A percentile compares a stretch with the other conserved stretches of the same genome.
Conservation (phyloP, 2,329 filamentous ascomycete species). For the Colletotrichum somersetense region DNA sequence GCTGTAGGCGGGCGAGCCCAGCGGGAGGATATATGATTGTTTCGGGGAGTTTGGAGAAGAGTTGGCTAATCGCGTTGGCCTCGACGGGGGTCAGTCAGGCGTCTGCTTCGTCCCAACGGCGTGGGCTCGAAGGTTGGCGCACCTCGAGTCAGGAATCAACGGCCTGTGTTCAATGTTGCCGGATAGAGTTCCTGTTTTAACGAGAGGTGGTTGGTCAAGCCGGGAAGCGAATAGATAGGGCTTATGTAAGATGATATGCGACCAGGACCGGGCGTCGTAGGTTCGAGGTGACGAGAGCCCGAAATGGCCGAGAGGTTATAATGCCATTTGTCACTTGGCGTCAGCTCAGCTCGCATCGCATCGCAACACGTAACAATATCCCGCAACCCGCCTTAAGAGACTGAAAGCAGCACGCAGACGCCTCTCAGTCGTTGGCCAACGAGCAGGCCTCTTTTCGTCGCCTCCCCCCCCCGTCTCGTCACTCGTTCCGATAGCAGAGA, state of each 20-base stretch:
- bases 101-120: too few relatives aligned
- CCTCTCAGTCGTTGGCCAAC: neutral
- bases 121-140: neutral
- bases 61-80: too few relatives aligned
- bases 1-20: too few relatives aligned
- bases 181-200: neutral
- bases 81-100: neutral
- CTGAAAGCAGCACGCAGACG: neutral
- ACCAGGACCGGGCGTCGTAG: constrained; percentile 10
- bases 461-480: neutral
- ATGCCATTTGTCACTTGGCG: neutral
- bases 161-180: neutral
- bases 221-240: neutral
- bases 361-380: neutral
- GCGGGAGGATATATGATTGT: too few relatives aligned
- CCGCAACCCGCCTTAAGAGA: neutral
- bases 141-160: neutral
- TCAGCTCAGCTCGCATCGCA: neutral
- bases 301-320: constrained; percentile 13
- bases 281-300: constrained; percentile 5
- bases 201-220: neutral
- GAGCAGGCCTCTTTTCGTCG: neutral
- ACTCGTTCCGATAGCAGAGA: neutral
- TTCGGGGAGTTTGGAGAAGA: too few relatives aligned
- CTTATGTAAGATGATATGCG: constrained; percentile 9